Evolutionary conservation across 805 yeast species (phyloP), one percentile per base, ranked within the genome.

Genomic region (Candida coleopterorum): DNA sequence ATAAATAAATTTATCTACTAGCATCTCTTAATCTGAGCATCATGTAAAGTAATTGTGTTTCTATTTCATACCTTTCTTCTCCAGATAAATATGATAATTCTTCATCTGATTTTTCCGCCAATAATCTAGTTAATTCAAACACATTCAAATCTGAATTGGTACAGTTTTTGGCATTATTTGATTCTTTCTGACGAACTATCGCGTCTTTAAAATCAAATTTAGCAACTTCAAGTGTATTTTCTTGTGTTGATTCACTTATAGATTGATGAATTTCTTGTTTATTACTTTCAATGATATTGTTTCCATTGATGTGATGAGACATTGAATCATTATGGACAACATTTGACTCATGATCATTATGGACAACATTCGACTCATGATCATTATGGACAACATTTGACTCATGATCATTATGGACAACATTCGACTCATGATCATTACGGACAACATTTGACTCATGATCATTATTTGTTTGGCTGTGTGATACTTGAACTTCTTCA

Each of bases 1-100:
- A 32, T 20, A 20, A 6, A 20, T 6, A 20, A 6, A 4, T n/a
- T 20, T 11, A 17, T 15, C 21, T 28, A 12, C 26, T 29, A 11
- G 32, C 14, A 21, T 27, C 39, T 22, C 65, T 51, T 52, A 63
- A 51, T 18, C 59, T 55, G 17, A 63, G 44, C 56, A 66, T 60
- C 30, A 65, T 52, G 27, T 48, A 37, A 49, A 66, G 48, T 40
- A 64, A 39, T 18, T 48, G 41, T 1, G 67, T 58, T 38, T 66
- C 72, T 34, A 65, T 43, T 5, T 54, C 48, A 36, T 45, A 48
- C 32, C 42, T 47, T 25, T 55, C 53, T 3, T 43, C 21, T 3
- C 29, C 29, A 7, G 48, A 29, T 38, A 62, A 30, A 2, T 10
- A 35, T 11, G 24, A 17, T n/a, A 41, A 8, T n/a, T 44, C 41